phyloP scores from a whole-genome alignment of 2,329 filamentous ascomycete genomes.

The Ceratocystis huliohia region DNA sequence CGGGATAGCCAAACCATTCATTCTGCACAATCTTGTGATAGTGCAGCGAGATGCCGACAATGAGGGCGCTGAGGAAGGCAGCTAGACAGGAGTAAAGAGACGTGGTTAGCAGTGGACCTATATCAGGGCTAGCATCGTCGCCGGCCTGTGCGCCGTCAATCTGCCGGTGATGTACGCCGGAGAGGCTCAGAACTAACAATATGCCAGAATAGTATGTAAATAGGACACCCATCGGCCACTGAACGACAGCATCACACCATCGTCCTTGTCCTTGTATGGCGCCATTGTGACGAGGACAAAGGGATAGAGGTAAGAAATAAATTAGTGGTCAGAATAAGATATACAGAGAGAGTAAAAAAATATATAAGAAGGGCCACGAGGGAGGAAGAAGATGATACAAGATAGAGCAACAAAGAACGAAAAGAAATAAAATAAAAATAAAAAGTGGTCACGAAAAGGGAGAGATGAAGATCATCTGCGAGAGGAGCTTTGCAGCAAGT shows the following conservation, averaged over 20 bases:
- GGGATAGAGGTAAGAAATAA: not conserved
- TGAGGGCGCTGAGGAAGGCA: conserved; percentile 75
- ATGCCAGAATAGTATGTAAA: conserved; percentile 72
- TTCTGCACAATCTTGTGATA: conserved; percentile 97
- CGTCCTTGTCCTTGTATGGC: conserved; percentile 53
- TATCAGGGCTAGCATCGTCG: not conserved
- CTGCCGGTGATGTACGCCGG: not conserved
- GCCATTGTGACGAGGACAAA: conserved; percentile 28
- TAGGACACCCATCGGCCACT: conserved; percentile 86
- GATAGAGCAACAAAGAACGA: conserved; percentile 8
- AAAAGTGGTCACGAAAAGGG: conserved; percentile 9
- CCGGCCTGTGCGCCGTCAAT: not conserved
- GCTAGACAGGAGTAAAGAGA: conserved; percentile 32
- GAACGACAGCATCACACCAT: conserved; percentile 49
- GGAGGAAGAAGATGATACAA: conserved; percentile 4
- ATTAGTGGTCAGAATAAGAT: not conserved
- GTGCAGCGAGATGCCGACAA: conserved; percentile 70
- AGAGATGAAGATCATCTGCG: not conserved
- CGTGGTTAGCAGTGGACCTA: conserved; percentile 4
- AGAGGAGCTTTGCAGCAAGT: not conserved
- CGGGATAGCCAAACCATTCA: conserved; percentile 84
- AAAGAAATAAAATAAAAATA: conserved; percentile 17
- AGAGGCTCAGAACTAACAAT: conserved; percentile 42
- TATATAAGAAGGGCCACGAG: not conserved
- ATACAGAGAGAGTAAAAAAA: not conserved